Base-by-base conservation (phyloP, 495 filamentous ascomycete genomes). In the Chaetomium cochliodes region DNA sequence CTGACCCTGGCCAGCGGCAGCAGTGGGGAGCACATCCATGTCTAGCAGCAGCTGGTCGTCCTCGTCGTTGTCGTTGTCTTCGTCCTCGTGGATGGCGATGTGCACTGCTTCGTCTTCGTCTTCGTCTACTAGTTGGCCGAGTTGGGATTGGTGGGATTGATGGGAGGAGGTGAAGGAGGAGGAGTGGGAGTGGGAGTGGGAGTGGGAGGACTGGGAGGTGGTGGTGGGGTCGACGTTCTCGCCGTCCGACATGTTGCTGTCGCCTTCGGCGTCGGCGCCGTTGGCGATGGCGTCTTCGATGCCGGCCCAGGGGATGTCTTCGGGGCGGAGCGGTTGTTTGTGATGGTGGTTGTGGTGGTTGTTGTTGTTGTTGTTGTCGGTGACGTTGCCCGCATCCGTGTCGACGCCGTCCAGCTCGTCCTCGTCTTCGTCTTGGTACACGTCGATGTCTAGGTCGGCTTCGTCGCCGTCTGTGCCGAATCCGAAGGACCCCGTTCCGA, bases 281-380 rank as follows among this genome's bases (percentile, higher is more conserved):
- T 44, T 22, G 9, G 50, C 39, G 25, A 42, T 33, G 42, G 13
- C 53, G 54, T 81, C 78, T 53, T 80, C 78, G 51, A 81, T 78
- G 13, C 79, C 79, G 0, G 64, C 70, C 78, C 79, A 78, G 15
- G 72, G 72, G 8, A 79, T 75, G 26, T 82, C 80, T 60, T 81
- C 77, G 2, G 78, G 76, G 44, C 67, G 22, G 23, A 65, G 41
- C 5, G 65, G 53, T 25, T 46, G 54, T 22, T 56, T 53, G 5
- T 63, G 44, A 7, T 30, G 57, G 5, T 60, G 42, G 13, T 49
- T 47, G 16, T 63, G 25, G 25, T 47, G 33, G 12, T 63, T n/a
- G 18, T 5, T 26, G 13, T 20, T 16, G 23, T 30, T 22, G 13
- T 37, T 18, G 7, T 37, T 44, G 30, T 49, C 15, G 44, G n/a